phyloP scores from a whole-genome alignment of 1,284 basidiomycete species.

The Sanghuangporus weigelae region DNA sequence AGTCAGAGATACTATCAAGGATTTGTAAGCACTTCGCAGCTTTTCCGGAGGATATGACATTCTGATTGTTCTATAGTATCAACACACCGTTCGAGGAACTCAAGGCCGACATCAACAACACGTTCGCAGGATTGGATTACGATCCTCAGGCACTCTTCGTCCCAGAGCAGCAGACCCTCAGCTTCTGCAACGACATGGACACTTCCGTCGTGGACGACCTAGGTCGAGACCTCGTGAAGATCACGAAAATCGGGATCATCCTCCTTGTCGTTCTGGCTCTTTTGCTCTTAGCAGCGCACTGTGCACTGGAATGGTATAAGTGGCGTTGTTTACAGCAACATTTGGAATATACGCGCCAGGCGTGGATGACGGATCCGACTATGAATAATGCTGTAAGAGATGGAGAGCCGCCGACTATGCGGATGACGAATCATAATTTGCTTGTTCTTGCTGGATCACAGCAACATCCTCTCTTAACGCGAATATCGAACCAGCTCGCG shows the following conservation, averaged over 20 bases:
- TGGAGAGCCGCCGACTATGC: conserved; percentile 43
- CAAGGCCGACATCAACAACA: conserved; percentile 84
- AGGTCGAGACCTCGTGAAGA: conserved; percentile 66
- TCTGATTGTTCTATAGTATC: conserved; percentile 44
- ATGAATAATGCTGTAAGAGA: conserved; percentile 36
- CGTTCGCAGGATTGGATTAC: conserved; percentile 67
- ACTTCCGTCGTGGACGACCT: conserved; percentile 82
- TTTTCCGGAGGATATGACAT: neutral
- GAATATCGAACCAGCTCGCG: conserved; percentile 52
- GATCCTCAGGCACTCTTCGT: conserved; percentile 70
- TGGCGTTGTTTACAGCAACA: conserved; percentile 65
- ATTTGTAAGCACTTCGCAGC: conserved; percentile 47
- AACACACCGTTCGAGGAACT: conserved; percentile 82
- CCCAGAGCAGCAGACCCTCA: conserved; percentile 56
- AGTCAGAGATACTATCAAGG: conserved; percentile 67
- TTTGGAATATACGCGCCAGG: conserved; percentile 63
- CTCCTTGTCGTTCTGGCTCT: conserved; percentile 61
- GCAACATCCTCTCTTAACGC: conserved; percentile 66
- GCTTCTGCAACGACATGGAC: conserved; percentile 75
- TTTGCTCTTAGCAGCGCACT: conserved; percentile 60
- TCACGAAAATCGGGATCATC: conserved; percentile 72
- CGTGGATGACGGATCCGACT: conserved; percentile 69
- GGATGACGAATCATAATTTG: conserved; percentile 68
- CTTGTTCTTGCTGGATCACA: conserved; percentile 64
- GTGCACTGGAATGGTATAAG: conserved; percentile 73